Conservation (phyloP, 176 grass and related monocot genomes). For the Musa itinerans region DNA sequence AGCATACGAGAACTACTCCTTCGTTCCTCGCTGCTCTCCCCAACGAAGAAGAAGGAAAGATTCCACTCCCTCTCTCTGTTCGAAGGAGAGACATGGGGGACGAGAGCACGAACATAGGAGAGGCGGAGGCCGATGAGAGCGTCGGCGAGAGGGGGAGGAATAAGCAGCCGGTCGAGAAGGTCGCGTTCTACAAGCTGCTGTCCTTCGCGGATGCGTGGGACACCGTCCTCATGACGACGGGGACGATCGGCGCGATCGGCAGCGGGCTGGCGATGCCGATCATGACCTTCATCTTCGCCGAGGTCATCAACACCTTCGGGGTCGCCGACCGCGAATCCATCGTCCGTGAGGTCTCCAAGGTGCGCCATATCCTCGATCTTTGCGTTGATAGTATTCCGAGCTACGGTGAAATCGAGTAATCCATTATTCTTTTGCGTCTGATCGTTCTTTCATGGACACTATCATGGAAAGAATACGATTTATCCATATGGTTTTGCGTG, state of each 20-base stretch:
- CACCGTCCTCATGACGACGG: conserved; percentile 23
- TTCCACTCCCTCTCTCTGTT: too few relatives aligned
- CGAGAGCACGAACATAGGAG: background rate
- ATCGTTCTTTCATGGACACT: too few relatives aligned
- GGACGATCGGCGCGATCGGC: conserved; percentile 10
- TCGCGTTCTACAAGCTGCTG: conserved; percentile 32
- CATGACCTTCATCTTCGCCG: conserved; percentile 34
- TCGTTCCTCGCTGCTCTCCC: too few relatives aligned
- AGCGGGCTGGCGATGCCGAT: conserved; percentile 39
- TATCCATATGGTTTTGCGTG: too few relatives aligned
- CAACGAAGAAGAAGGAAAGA: too few relatives aligned
- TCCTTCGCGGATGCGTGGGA: conserved; percentile 26
- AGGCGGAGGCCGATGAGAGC: background rate
- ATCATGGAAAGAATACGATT: too few relatives aligned
- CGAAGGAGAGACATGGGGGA: too few relatives aligned
- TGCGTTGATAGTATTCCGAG: background rate
- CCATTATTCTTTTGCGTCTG: too few relatives aligned
- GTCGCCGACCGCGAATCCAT: background rate
- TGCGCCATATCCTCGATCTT: background rate
- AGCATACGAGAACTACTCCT: too few relatives aligned
- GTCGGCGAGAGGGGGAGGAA: background rate
- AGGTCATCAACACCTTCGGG: conserved; percentile 40
- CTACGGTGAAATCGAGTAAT: too few relatives aligned
- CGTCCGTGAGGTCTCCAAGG: conserved; percentile 38
- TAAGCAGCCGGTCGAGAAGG: background rate